Conservation (phyloP, 169 alveolate genomes). For the Theileria parva region DNA sequence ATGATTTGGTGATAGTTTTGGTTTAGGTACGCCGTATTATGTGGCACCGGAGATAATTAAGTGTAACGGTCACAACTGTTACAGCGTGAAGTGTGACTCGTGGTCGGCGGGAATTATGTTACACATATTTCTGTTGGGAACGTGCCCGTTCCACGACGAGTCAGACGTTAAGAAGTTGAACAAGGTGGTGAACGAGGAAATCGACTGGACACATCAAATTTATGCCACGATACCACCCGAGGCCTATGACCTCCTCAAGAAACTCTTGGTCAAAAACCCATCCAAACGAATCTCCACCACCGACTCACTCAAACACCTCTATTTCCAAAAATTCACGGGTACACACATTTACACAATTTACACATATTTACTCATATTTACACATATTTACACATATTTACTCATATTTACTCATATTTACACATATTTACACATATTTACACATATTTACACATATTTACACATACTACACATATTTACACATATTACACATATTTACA, state of each 20-base stretch:
- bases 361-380: constrained; percentile 51
- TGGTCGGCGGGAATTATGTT: constrained; percentile 86
- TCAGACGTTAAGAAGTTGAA: constrained; percentile 78
- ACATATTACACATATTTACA: too few relatives aligned
- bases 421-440: too few relatives aligned
- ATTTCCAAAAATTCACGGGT: constrained; percentile 72
- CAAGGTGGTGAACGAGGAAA: constrained; percentile 73
- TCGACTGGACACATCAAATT: constrained; percentile 49
- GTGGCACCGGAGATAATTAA: constrained; percentile 85
- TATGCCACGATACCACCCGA: constrained; percentile 79
- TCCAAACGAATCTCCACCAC: constrained; percentile 85
- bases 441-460: too few relatives aligned
- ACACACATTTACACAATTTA: constrained; percentile 21
- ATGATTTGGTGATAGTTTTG: not conserved
- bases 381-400: too few relatives aligned
- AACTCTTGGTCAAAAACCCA: constrained; percentile 85
- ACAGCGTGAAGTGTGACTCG: constrained; percentile 84
- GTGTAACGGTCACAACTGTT: constrained; percentile 59
- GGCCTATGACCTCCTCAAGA: constrained; percentile 87
- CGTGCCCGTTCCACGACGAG: constrained; percentile 81
- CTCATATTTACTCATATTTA: too few relatives aligned
- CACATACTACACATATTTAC: too few relatives aligned
- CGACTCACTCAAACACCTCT: constrained; percentile 86
- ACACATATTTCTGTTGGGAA: constrained; percentile 86
- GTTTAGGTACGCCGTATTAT: constrained; percentile 70